Percentiles rank a stretch among this genome's conserved stretches.
Evolutionary conservation across 495 filamentous ascomycete genomes (phyloP).

Genomic region (Tuber aestivum): DNA sequence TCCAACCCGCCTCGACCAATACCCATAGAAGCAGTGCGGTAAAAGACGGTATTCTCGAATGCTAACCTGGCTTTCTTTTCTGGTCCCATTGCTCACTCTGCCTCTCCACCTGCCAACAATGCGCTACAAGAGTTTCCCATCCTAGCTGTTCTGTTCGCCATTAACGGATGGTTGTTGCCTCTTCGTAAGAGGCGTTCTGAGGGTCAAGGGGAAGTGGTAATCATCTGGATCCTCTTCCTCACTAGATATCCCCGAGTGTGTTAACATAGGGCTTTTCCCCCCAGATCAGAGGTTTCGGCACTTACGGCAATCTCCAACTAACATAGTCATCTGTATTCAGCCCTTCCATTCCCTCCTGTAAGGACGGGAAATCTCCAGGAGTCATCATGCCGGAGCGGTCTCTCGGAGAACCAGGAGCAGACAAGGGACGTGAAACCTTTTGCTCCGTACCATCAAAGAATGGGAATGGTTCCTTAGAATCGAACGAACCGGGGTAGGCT

Average conservation of each 20-base stretch:
- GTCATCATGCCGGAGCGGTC: slow-evolving; percentile 98
- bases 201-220: slow-evolving; percentile 83
- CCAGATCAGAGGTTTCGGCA: slow-evolving; percentile 37
- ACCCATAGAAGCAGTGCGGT: background rate
- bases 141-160: background rate
- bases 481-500: slow-evolving; percentile 85
- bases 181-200: slow-evolving; percentile 47
- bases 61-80: background rate
- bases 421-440: slow-evolving; percentile 90
- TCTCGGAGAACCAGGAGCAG: slow-evolving; percentile 83
- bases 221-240: slow-evolving; percentile 95
- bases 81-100: background rate
- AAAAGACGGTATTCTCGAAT: background rate
- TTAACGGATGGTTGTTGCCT: background rate
- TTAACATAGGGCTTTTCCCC: slow-evolving; percentile 23
- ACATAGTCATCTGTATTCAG: slow-evolving; percentile 95
- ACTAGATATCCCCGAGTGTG: slow-evolving; percentile 48
- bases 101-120: background rate
- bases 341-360: slow-evolving; percentile 91
- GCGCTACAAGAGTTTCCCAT: background rate
- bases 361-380: slow-evolving; percentile 89
- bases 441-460: slow-evolving; percentile 84
- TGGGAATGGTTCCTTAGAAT: slow-evolving; percentile 67
- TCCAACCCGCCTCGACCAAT: background rate
- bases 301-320: slow-evolving; percentile 95